phyloP scores from a whole-genome alignment of 495 filamentous ascomycete species.

The Podospora comata region DNA sequence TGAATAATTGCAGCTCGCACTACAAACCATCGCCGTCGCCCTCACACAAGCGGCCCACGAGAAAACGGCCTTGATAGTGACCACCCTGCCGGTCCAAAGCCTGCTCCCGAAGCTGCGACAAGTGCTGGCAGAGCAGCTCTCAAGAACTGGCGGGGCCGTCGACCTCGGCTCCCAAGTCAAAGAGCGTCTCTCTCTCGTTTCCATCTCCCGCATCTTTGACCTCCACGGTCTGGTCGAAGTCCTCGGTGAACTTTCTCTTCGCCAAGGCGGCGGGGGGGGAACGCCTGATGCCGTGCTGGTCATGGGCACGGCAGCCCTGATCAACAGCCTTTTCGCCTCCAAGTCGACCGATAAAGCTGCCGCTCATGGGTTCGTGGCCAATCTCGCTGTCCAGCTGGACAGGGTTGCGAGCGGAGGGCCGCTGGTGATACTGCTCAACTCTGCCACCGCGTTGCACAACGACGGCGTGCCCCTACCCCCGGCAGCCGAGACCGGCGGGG shows the following conservation, averaged over 20 bases:
- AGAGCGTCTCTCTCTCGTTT: slow-evolving; percentile 47
- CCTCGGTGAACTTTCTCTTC: slow-evolving; percentile 41
- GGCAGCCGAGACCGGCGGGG: neutral
- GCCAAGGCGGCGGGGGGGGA: neutral
- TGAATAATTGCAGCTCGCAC: slow-evolving; percentile 28
- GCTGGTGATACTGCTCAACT: slow-evolving; percentile 45
- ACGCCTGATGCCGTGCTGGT: slow-evolving; percentile 42
- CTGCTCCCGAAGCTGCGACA: slow-evolving; percentile 37
- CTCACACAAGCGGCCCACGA: neutral
- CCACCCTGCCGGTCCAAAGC: slow-evolving; percentile 30
- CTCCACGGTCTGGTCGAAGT: slow-evolving; percentile 57
- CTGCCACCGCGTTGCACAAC: slow-evolving; percentile 24
- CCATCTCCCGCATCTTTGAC: slow-evolving; percentile 59
- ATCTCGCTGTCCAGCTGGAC: neutral
- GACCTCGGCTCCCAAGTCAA: slow-evolving; percentile 4
- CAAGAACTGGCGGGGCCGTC: slow-evolving; percentile 7
- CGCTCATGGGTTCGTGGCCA: neutral
- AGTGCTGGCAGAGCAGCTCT: slow-evolving; percentile 24
- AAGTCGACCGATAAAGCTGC: neutral
- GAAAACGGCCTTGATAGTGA: slow-evolving; percentile 34
- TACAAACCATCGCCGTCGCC: slow-evolving; percentile 37
- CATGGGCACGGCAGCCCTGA: slow-evolving; percentile 40
- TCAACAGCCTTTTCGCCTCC: slow-evolving; percentile 40
- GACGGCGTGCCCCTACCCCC: neutral
- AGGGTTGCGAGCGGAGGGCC: slow-evolving; percentile 13